Conservation (phyloP, 2,329 filamentous ascomycete species). For the Arthrobotrys sinensis region DNA sequence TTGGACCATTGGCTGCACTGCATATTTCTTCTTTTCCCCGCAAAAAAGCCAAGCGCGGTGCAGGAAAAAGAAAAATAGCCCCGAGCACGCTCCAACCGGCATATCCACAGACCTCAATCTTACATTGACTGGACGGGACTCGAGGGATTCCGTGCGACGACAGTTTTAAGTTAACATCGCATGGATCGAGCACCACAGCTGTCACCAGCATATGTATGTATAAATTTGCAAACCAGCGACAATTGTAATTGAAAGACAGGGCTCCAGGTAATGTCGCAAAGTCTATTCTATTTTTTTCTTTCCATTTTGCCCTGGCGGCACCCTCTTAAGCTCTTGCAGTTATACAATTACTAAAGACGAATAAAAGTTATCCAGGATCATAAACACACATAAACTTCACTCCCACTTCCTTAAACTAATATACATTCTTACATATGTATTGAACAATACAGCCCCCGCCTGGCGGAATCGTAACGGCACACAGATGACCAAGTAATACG, state of each 20-base stretch:
- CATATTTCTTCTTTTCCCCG: slow-evolving; percentile 60
- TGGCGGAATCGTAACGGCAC: slow-evolving; percentile 7
- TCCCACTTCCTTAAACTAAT: not conserved
- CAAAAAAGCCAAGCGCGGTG: slow-evolving; percentile 55
- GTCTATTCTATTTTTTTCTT: slow-evolving; percentile 11
- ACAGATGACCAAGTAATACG: slow-evolving; percentile 33
- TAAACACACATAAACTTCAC: not conserved
- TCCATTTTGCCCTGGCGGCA: not conserved
- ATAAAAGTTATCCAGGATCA: not conserved
- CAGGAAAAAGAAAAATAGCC: slow-evolving; percentile 46
- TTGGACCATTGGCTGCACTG: slow-evolving; percentile 18
- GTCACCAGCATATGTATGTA: slow-evolving; percentile 17
- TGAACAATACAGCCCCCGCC: too few species aligned
- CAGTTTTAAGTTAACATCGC: slow-evolving; percentile 22
- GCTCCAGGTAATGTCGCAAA: slow-evolving; percentile 20
- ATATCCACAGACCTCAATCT: not conserved
- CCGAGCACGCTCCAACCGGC: slow-evolving; percentile 32
- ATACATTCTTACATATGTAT: not conserved
- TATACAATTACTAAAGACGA: not conserved
- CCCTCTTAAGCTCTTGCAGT: not conserved
- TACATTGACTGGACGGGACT: not conserved
- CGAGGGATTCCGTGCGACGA: slow-evolving; percentile 13
- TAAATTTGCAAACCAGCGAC: slow-evolving; percentile 1
- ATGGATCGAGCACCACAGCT: slow-evolving; percentile 30
- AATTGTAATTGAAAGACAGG: slow-evolving; percentile 13